Conservation (phyloP, 2,329 filamentous ascomycete species). For the Fonsecaea pugnacius region DNA sequence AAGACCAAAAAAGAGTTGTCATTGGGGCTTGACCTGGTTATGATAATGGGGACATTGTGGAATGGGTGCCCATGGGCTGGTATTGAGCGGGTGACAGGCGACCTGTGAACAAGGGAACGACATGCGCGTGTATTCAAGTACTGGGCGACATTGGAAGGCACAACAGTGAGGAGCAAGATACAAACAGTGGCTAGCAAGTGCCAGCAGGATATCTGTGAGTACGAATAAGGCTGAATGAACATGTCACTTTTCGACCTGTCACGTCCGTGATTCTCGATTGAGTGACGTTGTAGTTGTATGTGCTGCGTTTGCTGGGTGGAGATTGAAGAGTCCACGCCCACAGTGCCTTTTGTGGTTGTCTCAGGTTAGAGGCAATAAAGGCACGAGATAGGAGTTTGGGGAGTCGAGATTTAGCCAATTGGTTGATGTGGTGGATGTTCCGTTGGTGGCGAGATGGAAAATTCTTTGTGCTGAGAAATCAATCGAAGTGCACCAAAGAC, state of each 20-base stretch:
- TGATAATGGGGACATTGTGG: conserved; percentile 19
- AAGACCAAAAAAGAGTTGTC: conserved; percentile 13
- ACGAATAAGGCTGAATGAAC: conserved; percentile 16
- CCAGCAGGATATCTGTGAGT: conserved; percentile 27
- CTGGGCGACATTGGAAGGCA: conserved; percentile 19
- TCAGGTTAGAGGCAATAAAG: not conserved
- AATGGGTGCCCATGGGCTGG: not conserved
- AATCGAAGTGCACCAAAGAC: not conserved
- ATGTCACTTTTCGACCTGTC: not conserved
- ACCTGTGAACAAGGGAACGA: conserved; percentile 14
- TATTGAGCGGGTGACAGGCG: conserved; percentile 9
- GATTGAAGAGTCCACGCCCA: not conserved
- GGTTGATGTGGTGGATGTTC: not conserved
- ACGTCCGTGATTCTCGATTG: not conserved
- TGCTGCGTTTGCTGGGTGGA: not conserved
- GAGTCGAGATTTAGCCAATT: not conserved
- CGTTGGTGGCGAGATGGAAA: conserved; percentile 6
- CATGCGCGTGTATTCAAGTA: conserved; percentile 23
- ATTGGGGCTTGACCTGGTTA: conserved; percentile 18
- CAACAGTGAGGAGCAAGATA: conserved; percentile 21
- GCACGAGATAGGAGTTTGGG: not conserved
- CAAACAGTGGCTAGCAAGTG: conserved; percentile 13
- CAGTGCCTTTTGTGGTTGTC: too few relatives aligned
- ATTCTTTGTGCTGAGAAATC: conserved; percentile 20
- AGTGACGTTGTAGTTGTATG: not conserved